phyloP scores from a whole-genome alignment of 768 basidiomycete genomes.

The Asterophora parasitica region DNA sequence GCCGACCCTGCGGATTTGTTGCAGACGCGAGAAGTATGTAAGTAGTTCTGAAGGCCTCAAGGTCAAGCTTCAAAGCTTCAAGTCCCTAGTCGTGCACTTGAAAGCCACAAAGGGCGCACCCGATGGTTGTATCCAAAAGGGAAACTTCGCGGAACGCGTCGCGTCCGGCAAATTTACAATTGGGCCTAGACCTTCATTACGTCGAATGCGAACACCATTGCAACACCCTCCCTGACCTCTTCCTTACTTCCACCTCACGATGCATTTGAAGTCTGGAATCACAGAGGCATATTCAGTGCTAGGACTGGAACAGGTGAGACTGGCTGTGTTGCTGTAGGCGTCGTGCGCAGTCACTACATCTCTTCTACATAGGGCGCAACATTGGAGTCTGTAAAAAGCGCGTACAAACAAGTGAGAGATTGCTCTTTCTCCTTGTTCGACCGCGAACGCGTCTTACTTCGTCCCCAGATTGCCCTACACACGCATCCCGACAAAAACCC shows the following conservation, averaged over 20 bases:
- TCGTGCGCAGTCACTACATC: background rate
- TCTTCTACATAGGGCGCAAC: constrained; percentile 45
- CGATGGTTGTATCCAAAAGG: background rate
- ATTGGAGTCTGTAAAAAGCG: constrained; percentile 58
- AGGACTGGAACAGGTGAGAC: constrained; percentile 50
- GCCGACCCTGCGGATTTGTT: background rate
- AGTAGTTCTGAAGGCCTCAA: too few relatives aligned
- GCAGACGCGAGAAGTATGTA: background rate
- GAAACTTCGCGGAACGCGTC: constrained; percentile 18
- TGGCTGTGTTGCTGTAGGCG: background rate
- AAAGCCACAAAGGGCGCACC: too few relatives aligned
- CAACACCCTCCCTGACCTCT: constrained; percentile 5
- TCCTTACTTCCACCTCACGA: constrained; percentile 9
- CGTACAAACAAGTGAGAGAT: constrained; percentile 62
- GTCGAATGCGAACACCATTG: too few relatives aligned
- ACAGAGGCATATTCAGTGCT: constrained; percentile 37
- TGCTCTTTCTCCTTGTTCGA: background rate
- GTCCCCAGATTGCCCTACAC: constrained; percentile 49
- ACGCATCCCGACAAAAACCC: constrained; percentile 80
- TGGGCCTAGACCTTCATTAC: too few relatives aligned
- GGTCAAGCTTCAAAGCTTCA: too few relatives aligned
- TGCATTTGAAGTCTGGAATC: constrained; percentile 8
- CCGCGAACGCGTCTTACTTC: background rate
- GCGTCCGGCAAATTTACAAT: too few relatives aligned
- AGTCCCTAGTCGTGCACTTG: too few relatives aligned